phyloP scores from a whole-genome alignment of 805 yeast species.

The Peterozyma toletana region DNA sequence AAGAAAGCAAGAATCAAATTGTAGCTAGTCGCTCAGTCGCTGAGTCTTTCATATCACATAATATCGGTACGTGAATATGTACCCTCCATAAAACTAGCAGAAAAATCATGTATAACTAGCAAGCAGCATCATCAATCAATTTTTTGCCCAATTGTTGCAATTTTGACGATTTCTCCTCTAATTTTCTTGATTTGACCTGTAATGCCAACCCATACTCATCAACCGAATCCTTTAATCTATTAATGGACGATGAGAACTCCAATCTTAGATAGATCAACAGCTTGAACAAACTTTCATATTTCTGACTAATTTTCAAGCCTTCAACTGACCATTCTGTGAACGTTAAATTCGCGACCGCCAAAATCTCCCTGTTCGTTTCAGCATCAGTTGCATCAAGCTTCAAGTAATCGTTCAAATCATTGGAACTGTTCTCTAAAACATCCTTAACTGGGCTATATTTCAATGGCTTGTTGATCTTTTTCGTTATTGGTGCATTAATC shows the following conservation, averaged over 20 bases:
- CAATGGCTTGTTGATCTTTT: too few relatives aligned
- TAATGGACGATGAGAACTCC: constrained; percentile 14
- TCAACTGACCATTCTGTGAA: constrained; percentile 29
- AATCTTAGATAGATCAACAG: constrained; percentile 21
- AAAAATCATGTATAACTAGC: not conserved
- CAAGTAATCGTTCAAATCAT: too few relatives aligned
- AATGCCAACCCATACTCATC: constrained; percentile 26
- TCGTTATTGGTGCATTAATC: too few relatives aligned
- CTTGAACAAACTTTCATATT: constrained; percentile 27
- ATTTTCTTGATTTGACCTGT: constrained; percentile 20
- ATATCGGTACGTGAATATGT: too few relatives aligned
- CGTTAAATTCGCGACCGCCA: constrained; percentile 13
- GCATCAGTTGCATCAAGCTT: too few relatives aligned
- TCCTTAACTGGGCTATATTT: too few relatives aligned
- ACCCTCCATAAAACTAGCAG: not conserved
- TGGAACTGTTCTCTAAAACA: too few relatives aligned
- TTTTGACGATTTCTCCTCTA: constrained; percentile 26
- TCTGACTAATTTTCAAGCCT: constrained; percentile 24
- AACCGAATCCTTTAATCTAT: constrained; percentile 28
- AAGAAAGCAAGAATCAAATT: not conserved
- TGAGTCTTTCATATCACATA: not conserved
- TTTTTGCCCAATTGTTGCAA: constrained; percentile 36
- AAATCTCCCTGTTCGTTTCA: too few relatives aligned
- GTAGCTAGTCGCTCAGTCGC: not conserved
- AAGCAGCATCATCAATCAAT: constrained; percentile 18